phyloP scores from a whole-genome alignment of 305 asterid genomes.

The Fraxinus nigra region DNA sequence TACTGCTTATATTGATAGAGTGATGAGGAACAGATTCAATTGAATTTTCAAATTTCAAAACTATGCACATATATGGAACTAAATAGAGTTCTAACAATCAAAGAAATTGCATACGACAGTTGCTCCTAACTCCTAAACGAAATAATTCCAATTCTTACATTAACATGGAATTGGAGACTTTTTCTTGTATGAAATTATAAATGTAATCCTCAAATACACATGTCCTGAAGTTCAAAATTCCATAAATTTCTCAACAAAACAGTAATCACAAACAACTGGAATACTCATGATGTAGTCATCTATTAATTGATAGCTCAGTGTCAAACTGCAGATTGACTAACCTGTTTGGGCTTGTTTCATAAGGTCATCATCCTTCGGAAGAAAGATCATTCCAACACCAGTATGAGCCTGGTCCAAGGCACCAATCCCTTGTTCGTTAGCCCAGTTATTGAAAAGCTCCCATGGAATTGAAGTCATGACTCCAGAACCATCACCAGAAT shows the following conservation, averaged over 20 bases:
- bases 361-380: slow-evolving; percentile 68
- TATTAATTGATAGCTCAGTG: not conserved
- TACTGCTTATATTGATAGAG: not conserved
- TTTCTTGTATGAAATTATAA: not conserved
- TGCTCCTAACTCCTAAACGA: not conserved
- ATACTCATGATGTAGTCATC: not conserved
- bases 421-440: slow-evolving; percentile 66
- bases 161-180: not conserved
- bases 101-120: not conserved
- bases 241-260: not conserved
- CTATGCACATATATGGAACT: not conserved
- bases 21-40: not conserved
- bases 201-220: not conserved
- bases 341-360: slow-evolving; percentile 82
- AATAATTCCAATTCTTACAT: not conserved
- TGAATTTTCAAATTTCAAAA: not conserved
- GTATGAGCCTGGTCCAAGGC: slow-evolving; percentile 75
- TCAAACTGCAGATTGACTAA: slow-evolving; percentile 28
- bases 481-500: slow-evolving; percentile 99
- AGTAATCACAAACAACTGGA: not conserved
- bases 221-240: not conserved
- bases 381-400: slow-evolving; percentile 95
- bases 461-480: slow-evolving; percentile 95
- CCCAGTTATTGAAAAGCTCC: slow-evolving; percentile 90
- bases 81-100: not conserved